Evolutionary conservation across 1,284 basidiomycete species (phyloP), one percentile per base, ranked within the genome.

Genomic region (Taiwanofungus camphoratus): DNA sequence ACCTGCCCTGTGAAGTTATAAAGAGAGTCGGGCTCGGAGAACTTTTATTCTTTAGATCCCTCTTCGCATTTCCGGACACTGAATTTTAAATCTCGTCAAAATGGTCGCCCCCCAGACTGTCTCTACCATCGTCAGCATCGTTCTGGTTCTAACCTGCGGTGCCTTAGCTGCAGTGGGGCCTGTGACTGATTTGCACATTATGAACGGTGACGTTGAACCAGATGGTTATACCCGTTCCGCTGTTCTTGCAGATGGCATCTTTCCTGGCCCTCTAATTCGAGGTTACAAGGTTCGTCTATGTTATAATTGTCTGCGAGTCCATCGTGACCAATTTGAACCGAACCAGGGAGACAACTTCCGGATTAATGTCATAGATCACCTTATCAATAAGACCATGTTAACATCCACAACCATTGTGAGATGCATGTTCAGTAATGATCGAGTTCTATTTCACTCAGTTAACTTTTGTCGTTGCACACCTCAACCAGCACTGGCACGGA

Each of bases 371-470:
- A 47, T 57, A 15, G 57, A 68, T 46, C 39, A 56, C 16, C 54
- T 70, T 9, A 62, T 52, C 1, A 60, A 69, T 41, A 44, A 51
- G 12, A 57, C 52, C 2, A 65, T 69, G 64, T 46, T 58, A 6
- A 57, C 58, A 38, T 54, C 56, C 11, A 67, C 66, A n/a, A 57
- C 63, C 15, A 62, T 69, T 36, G 66, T 65, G 31, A 44, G 62
- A 19, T 36, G 12, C 9, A 12, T 20, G 16, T 20, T 7, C n/a
- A 9, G 9, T 29, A 8, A n/a, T 8, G 26, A 12, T 36, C 16
- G 20, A 20, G 7, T 19, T n/a, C 34, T 20, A 8, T 4, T 8
- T 8, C 4, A 20, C 16, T 36, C n/a, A 19, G 8, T 20, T 5
- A 4, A 6, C 9, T 37, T 8, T 2, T 16, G n/a, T 40, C 7